Evolutionary conservation across 1,284 basidiomycete species (phyloP), one percentile per base, ranked within the genome.

Genomic region (Irpex rosettiformis): DNA sequence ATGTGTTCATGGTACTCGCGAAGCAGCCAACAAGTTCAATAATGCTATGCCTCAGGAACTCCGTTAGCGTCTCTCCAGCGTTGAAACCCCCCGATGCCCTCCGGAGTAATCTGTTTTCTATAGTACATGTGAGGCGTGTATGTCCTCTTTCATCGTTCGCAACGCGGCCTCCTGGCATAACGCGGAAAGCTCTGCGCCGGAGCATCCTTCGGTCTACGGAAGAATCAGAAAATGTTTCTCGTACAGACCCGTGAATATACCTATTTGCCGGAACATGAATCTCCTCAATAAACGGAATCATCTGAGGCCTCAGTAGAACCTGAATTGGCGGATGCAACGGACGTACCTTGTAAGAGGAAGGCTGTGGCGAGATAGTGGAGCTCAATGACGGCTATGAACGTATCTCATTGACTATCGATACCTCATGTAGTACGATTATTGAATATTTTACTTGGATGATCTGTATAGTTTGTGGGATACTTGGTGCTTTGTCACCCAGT

Each of bases 131-230:
- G 84, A 79, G 3, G 93, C 88, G 60, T 93, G 72, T 24, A 98
- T 85, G 70, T 97, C 83, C 62, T 85, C 80, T 66, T 93, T 88
- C 93, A 97, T 96, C 0, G 95, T 92, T 42, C 89, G 71, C 63
- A 99, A 73, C 0, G 96, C 97, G 1, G 97, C 97, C 73, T 99
- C 96, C 75, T 99, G 97, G 70, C 96, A 98, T 53, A 99, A 82
- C 1, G 91, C 86, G 4, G 87, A 83, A 27, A 99, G 88, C 70
- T 99, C 97, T 4, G 97, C 97, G 8, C 97, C 97, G 10, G 96
- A 98, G 69, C 94, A 99, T 0, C 96, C 97, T 8, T 91, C 86
- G 3, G 94, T 91, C 95, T 98, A 64, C 18, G 47, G 28, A 37
- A 8, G 25, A 48, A 43, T 18, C 22, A 52, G 52, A 18, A 11